A percentile compares a stretch with the other conserved stretches of the same genome.
Conservation (phyloP, 345 rosid genomes). For the Hirschfeldia incana region DNA sequence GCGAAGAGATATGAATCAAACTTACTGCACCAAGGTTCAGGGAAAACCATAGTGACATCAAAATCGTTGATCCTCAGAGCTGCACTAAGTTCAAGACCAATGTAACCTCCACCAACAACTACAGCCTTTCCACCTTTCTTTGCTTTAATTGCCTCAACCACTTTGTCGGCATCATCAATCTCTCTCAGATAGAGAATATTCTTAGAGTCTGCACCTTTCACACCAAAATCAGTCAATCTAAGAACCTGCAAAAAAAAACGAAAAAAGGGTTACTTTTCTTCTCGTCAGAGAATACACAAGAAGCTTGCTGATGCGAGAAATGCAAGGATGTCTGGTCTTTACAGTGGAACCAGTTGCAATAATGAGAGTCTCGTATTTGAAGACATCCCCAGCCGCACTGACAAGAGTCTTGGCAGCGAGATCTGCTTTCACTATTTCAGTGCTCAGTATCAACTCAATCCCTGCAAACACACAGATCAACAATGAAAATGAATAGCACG, state of each 20-base stretch:
- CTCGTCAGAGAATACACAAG: neutral
- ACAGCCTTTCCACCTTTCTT: constrained; percentile 89
- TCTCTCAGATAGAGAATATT: constrained; percentile 88
- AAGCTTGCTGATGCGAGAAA: neutral
- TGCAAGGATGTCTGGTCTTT: constrained; percentile 25
- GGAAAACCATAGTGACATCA: constrained; percentile 94
- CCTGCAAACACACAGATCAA: constrained; percentile 50
- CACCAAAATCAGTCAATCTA: constrained; percentile 84
- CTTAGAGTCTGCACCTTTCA: constrained; percentile 89
- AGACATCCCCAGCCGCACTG: constrained; percentile 70
- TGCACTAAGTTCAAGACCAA: constrained; percentile 94
- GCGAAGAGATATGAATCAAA: constrained; percentile 31
- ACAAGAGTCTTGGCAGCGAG: constrained; percentile 64
- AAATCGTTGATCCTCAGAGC: constrained; percentile 65
- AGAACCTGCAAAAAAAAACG: constrained; percentile 54
- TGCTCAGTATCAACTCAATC: constrained; percentile 83
- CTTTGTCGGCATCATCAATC: constrained; percentile 80
- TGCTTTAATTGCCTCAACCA: constrained; percentile 74
- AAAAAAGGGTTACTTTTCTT: constrained; percentile 5
- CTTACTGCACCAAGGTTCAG: constrained; percentile 99
- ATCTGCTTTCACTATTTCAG: constrained; percentile 92
- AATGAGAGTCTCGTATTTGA: constrained; percentile 67
- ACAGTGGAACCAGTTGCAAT: constrained; percentile 96
- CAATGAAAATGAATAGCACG: neutral
- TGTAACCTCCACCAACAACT: constrained; percentile 96